These are phyloP conservation scores for Arthrobotrys pseudoclavata DNA, from an alignment of 2,329 filamentous ascomycete genomes.

Conservation along the genomic window DNA sequence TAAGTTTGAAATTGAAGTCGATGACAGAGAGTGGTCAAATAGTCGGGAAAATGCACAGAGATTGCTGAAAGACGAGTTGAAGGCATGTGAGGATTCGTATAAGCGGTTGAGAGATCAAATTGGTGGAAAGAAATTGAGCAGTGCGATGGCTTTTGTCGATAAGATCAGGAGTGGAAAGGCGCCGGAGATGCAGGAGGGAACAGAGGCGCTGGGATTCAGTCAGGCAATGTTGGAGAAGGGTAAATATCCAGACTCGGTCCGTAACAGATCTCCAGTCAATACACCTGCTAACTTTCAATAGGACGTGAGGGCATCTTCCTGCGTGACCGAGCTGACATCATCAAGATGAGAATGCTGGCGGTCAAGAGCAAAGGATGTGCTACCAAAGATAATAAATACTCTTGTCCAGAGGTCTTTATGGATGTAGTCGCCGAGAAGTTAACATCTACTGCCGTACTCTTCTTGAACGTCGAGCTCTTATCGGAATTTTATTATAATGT, in stretches of 20 bases:
- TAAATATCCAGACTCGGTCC: constrained; percentile 66
- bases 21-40: constrained; percentile 87
- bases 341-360: constrained; percentile 89
- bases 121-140: constrained; percentile 85
- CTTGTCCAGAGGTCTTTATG: constrained; percentile 97
- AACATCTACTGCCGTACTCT: constrained; percentile 92
- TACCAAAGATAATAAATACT: constrained; percentile 88
- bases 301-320: constrained; percentile 95
- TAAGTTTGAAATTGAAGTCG: constrained; percentile 97
- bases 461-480: constrained; percentile 95
- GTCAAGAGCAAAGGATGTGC: constrained; percentile 92
- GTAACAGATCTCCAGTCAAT: background rate
- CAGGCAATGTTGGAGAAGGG: constrained; percentile 85
- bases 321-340: constrained; percentile 87
- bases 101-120: constrained; percentile 81
- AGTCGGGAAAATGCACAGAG: constrained; percentile 85
- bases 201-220: constrained; percentile 84
- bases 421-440: constrained; percentile 96
- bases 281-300: constrained; percentile 65
- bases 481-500: constrained; percentile 95
- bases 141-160: constrained; percentile 92
- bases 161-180: constrained; percentile 84
- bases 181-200: constrained; percentile 83
- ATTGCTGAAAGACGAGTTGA: constrained; percentile 88
- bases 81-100: constrained; percentile 83